Evolutionary conservation across 2,329 filamentous ascomycete species (phyloP), one percentile per base, ranked within the genome.

Genomic region (Cercospora sp.): DNA sequence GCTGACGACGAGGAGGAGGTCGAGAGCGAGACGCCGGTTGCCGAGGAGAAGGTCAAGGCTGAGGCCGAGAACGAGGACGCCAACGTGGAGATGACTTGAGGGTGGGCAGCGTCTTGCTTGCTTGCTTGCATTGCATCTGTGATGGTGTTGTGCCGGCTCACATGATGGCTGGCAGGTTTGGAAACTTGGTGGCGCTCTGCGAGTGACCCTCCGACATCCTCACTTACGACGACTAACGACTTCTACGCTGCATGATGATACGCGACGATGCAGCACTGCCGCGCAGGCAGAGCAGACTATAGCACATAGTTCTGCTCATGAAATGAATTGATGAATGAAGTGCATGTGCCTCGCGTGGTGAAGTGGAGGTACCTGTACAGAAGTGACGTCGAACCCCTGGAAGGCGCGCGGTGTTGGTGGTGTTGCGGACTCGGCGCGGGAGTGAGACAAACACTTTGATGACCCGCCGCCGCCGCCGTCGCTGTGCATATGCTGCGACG

Each of bases 1-100:
- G 55, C 66, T 24, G 66, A 62, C 12, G 55, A 51, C 10, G 64
- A 69, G 16, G 60, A 65, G 32, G 34, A 65, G 26, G 28, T 51
- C 30, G 45, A 57, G 63, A 51, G 30, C 61, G 66, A 24, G 9
- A 57, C 60, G 28, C 43, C 32, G 9, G 60, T 28, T 40, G 53
- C 32, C 18, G 60, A 53, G 32, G 53, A 40, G 45, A 58, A 65
- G 66, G 60, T 55, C 7, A 61, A 60, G 60, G 53, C 18, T 24
- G 65, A 57, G 51, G 37, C 55, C 16, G 55, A 59, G 55, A 30
- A 21, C 9, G 55, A 59, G 30, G n/a, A 59, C 10, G n/a, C 16
- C 55, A 32, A 32, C 26, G 32, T 10, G 24, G 49, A 55, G 61
- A 51, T 51, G 49, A 18, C 24, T 32, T 65, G 62, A 64, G 43